A percentile compares a stretch with the other conserved stretches of the same genome.
These are phyloP conservation scores for Silene noctiflora DNA, from an alignment of 179 eudicot genomes.

Conservation along the genomic window DNA sequence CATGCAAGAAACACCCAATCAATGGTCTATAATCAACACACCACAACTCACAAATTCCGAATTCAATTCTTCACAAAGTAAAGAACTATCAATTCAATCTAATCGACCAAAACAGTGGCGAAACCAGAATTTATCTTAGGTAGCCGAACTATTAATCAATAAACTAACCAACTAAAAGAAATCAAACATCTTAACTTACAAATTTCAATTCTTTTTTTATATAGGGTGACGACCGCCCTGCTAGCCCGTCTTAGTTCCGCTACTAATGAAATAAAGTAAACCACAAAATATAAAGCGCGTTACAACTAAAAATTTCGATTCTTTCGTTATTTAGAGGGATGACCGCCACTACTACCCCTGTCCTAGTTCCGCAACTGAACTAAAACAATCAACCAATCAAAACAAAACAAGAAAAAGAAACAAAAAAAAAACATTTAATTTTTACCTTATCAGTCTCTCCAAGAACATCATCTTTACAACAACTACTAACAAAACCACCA, in stretches of 20 bases:
- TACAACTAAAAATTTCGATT: too few relatives aligned
- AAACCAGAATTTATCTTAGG: not conserved
- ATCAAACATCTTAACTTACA: not conserved
- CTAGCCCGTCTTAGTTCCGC: too few relatives aligned
- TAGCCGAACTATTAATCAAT: not conserved
- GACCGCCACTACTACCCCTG: too few relatives aligned
- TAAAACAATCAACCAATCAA: not conserved
- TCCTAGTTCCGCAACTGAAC: not conserved
- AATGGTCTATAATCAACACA: too few relatives aligned
- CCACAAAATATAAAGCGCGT: too few relatives aligned
- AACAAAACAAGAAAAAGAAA: not conserved
- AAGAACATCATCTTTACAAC: slow-evolving; percentile 19
- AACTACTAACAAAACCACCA: slow-evolving; percentile 17
- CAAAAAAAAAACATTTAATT: not conserved
- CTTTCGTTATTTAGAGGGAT: too few relatives aligned
- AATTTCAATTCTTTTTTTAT: not conserved
- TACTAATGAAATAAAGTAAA: too few relatives aligned
- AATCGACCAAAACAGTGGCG: not conserved
- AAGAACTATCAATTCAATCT: not conserved
- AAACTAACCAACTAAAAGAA: not conserved
- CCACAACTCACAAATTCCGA: too few relatives aligned
- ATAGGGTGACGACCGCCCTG: too few relatives aligned
- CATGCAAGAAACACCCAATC: too few relatives aligned
- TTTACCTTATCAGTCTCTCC: slow-evolving; percentile 48
- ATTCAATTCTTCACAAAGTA: not conserved